A percentile compares a stretch with the other conserved stretches of the same genome.
These are phyloP conservation scores for Calamus simplicifolius DNA, from an alignment of 176 grass and related monocot genomes.

Conservation along the genomic window DNA sequence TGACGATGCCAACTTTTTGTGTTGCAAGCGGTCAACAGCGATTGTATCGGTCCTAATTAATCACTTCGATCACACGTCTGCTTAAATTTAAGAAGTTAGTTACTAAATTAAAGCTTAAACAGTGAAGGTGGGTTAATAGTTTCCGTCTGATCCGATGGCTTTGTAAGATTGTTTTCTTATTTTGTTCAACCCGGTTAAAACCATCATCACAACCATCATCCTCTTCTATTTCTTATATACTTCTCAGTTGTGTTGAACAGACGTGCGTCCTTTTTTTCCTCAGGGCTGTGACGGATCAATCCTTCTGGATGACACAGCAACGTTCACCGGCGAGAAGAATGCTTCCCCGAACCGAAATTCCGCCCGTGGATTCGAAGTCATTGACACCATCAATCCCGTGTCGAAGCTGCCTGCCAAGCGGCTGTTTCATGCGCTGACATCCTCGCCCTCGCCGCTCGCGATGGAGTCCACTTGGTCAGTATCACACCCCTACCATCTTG, in stretches of 20 bases:
- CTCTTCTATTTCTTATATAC: too few species aligned
- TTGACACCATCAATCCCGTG: conserved; percentile 20
- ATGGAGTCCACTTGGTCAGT: conserved; percentile 40
- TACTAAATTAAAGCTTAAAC: too few species aligned
- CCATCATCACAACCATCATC: too few species aligned
- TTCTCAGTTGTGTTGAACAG: not conserved
- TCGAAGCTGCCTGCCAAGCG: conserved; percentile 15
- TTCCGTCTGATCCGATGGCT: too few species aligned
- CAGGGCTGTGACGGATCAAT: conserved; percentile 27
- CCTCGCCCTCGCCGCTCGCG: conserved; percentile 47
- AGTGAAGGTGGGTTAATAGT: too few species aligned
- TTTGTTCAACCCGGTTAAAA: too few species aligned
- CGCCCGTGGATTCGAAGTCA: conserved; percentile 10
- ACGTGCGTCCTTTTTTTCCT: not conserved
- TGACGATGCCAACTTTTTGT: too few species aligned
- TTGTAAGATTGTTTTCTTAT: too few species aligned
- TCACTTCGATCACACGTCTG: too few species aligned
- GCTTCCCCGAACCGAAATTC: conserved; percentile 25
- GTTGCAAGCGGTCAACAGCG: too few species aligned
- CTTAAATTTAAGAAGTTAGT: too few species aligned
- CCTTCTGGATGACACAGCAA: conserved; percentile 21
- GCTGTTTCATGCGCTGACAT: conserved; percentile 62
- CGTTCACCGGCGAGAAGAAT: conserved; percentile 28
- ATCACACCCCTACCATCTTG: not conserved
- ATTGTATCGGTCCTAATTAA: too few species aligned